Percentiles rank a stretch among this genome's conserved stretches.
phyloP scores from a whole-genome alignment of 768 basidiomycete genomes.

The Termitomyces sp. region DNA sequence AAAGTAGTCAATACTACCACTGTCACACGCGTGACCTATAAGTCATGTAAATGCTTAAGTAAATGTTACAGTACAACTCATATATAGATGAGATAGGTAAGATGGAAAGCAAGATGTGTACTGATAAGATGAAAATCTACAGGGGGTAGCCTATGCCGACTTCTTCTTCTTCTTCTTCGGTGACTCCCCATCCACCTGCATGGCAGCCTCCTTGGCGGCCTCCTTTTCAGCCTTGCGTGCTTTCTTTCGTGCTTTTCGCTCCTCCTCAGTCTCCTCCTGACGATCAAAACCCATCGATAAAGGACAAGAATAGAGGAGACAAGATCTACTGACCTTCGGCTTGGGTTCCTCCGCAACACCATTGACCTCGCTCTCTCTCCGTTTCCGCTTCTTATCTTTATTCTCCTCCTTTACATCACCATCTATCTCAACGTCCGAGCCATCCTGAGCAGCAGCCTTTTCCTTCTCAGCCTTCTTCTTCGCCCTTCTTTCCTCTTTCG shows the following conservation, averaged over 20 bases:
- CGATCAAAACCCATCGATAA: constrained; percentile 9
- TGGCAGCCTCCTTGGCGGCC: constrained; percentile 50
- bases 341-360: constrained; percentile 34
- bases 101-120: neutral
- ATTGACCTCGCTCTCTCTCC: constrained; percentile 56
- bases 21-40: constrained; percentile 9
- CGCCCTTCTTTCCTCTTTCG: constrained; percentile 74
- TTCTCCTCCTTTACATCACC: constrained; percentile 34
- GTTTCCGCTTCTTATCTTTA: constrained; percentile 47
- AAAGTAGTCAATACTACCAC: constrained; percentile 4
- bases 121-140: constrained; percentile 15
- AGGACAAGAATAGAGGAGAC: constrained; percentile 6
- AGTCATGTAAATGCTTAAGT: no score
- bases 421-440: constrained; percentile 33
- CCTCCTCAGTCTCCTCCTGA: constrained; percentile 75
- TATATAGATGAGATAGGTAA: neutral
- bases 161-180: constrained; percentile 65
- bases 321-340: constrained; percentile 34
- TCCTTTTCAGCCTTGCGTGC: constrained; percentile 78
- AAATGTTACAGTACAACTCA: neutral
- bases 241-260: constrained; percentile 77
- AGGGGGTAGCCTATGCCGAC: constrained; percentile 29
- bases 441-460: constrained; percentile 29
- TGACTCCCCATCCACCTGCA: constrained; percentile 38
- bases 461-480: constrained; percentile 61